These are phyloP conservation scores for Pestalotiopsis sp. DNA, from an alignment of 2,329 filamentous ascomycete species.

Conservation along the genomic window DNA sequence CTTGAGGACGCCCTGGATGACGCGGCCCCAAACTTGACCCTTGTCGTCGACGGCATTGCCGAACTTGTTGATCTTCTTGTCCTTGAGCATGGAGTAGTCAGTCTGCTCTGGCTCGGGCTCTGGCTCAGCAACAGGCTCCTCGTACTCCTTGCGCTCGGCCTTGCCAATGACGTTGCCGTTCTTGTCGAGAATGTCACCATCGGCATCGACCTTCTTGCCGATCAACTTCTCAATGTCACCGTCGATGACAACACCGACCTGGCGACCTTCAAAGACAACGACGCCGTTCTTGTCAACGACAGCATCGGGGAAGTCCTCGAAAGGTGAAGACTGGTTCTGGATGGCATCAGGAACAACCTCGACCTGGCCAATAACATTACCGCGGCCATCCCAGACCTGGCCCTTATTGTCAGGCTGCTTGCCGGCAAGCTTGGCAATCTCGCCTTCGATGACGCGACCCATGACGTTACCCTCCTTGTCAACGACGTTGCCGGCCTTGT, in stretches of 20 bases:
- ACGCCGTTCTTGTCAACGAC: constrained; percentile 36
- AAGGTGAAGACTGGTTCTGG: constrained; percentile 33
- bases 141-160: constrained; percentile 33
- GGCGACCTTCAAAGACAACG: constrained; percentile 36
- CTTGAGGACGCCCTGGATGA: constrained; percentile 64
- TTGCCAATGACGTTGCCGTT: constrained; percentile 34
- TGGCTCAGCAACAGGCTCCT: constrained; percentile 25
- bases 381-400: constrained; percentile 36
- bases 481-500: constrained; percentile 44
- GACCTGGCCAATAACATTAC: constrained; percentile 35
- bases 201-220: constrained; percentile 36
- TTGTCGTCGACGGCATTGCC: constrained; percentile 58
- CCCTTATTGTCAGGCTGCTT: constrained; percentile 43
- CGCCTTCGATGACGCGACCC: constrained; percentile 41
- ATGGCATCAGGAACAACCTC: constrained; percentile 40
- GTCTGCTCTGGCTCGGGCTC: constrained; percentile 34
- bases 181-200: constrained; percentile 37
- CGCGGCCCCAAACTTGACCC: constrained; percentile 57
- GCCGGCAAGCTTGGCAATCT: constrained; percentile 41
- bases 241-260: constrained; percentile 38
- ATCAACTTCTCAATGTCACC: constrained; percentile 35
- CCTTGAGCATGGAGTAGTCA: constrained; percentile 52
- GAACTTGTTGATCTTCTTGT: constrained; percentile 57
- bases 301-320: constrained; percentile 36
- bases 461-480: constrained; percentile 43